Percentiles rank a stretch among this genome's conserved stretches.
These are phyloP conservation scores for Endocarpon pusillum DNA, from an alignment of 495 filamentous ascomycete genomes.

Conservation along the genomic window DNA sequence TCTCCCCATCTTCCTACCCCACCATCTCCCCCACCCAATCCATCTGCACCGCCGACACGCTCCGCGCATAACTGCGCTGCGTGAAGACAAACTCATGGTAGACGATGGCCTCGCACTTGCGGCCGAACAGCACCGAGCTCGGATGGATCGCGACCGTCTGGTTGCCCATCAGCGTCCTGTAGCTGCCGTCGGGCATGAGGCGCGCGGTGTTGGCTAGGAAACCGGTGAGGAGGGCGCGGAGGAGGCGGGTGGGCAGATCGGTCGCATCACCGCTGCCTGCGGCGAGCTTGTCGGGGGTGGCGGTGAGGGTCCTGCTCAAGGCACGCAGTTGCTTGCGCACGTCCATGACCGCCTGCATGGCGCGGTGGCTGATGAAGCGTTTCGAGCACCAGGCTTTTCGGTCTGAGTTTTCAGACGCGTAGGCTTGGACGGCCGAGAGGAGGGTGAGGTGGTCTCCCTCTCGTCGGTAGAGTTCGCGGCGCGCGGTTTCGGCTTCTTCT, in stretches of 20 bases:
- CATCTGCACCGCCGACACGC: constrained; percentile 73
- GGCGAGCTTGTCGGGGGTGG: constrained; percentile 14
- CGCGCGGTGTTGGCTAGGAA: constrained; percentile 73
- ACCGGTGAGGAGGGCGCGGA: constrained; percentile 68
- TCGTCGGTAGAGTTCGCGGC: constrained; percentile 56
- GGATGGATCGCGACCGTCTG: constrained; percentile 84
- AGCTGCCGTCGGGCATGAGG: constrained; percentile 67
- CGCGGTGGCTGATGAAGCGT: constrained; percentile 61
- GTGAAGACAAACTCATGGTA: constrained; percentile 95
- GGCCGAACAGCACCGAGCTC: constrained; percentile 65
- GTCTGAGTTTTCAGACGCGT: constrained; percentile 56
- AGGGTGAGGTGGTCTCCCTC: constrained; percentile 87
- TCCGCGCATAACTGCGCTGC: constrained; percentile 74
- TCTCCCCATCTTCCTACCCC: too few species aligned
- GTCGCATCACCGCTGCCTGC: constrained; percentile 9
- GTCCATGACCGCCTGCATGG: constrained; percentile 69
- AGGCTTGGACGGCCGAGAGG: constrained; percentile 65
- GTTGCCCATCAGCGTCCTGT: constrained; percentile 66
- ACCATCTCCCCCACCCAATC: constrained; percentile 68
- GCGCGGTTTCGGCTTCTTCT: constrained; percentile 54
- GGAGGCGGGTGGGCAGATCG: constrained; percentile 35
- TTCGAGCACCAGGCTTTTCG: constrained; percentile 60
- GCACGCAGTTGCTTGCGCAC: constrained; percentile 75
- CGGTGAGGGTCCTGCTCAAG: constrained; percentile 34
- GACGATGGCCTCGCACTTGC: constrained; percentile 86